phyloP scores from a whole-genome alignment of 2,329 filamentous ascomycete species.

The Xylaria sp. region DNA sequence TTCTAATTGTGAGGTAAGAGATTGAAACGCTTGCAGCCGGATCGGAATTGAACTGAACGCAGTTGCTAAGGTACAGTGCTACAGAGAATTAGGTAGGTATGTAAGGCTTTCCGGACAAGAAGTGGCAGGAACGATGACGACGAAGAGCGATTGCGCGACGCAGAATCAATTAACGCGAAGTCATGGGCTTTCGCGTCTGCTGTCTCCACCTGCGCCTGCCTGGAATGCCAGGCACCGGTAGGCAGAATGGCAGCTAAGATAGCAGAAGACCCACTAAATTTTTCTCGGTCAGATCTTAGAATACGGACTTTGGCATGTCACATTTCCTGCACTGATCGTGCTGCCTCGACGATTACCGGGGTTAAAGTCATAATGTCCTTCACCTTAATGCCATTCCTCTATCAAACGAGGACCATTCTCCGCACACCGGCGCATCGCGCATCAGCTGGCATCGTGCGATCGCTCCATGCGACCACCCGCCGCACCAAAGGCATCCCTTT shows the following conservation, averaged over 20 bases:
- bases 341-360: background rate
- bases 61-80: background rate
- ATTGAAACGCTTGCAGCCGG: background rate
- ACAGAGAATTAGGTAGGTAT: background rate
- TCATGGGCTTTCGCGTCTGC: constrained; percentile 37
- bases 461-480: constrained; percentile 40
- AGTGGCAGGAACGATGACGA: constrained; percentile 17
- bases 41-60: background rate
- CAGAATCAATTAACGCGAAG: constrained; percentile 41
- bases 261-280: background rate
- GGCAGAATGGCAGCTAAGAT: too few species aligned
- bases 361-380: constrained; percentile 53
- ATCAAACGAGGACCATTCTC: constrained; percentile 74
- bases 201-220: background rate
- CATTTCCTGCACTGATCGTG: background rate
- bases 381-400: constrained; percentile 73
- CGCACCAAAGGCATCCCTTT: constrained; percentile 58
- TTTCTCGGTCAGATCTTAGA: background rate
- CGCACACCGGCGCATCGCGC: constrained; percentile 47
- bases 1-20: background rate
- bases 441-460: constrained; percentile 40
- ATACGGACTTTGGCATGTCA: background rate
- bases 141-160: constrained; percentile 23
- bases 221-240: background rate
- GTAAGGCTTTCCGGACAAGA: background rate